A percentile compares a stretch with the other conserved stretches of the same genome.
phyloP scores from a whole-genome alignment of 2,329 filamentous ascomycete species.

The Calycina marina region DNA sequence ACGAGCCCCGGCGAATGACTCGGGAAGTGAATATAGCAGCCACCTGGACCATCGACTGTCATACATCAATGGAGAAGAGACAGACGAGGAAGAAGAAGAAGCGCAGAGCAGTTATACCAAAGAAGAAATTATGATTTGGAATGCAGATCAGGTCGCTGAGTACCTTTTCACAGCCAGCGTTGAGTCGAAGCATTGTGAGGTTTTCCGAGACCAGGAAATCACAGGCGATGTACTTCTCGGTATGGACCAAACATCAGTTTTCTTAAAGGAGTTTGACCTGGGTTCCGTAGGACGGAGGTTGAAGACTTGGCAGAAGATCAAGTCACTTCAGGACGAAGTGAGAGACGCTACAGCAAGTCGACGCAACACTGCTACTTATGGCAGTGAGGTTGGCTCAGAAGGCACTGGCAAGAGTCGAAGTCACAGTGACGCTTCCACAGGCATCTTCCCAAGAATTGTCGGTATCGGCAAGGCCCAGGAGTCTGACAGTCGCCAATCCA shows the following conservation, averaged over 20 bases:
- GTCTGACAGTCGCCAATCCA: constrained; percentile 13
- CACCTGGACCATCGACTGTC: constrained; percentile 64
- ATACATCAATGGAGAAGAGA: constrained; percentile 88
- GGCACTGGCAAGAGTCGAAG: constrained; percentile 33
- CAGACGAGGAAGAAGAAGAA: constrained; percentile 93
- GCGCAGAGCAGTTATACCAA: constrained; percentile 56
- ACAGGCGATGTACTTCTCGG: constrained; percentile 82
- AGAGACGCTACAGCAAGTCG: constrained; percentile 35
- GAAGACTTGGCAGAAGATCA: constrained; percentile 96
- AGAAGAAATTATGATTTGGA: constrained; percentile 68
- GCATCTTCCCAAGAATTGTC: constrained; percentile 18
- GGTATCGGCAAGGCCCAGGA: constrained; percentile 17
- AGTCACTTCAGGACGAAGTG: constrained; percentile 77
- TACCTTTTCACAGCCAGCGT: constrained; percentile 77
- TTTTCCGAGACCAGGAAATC: constrained; percentile 93
- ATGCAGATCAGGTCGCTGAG: constrained; percentile 68
- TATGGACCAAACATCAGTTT: constrained; percentile 90
- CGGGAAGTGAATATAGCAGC: constrained; percentile 85
- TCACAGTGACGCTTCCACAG: constrained; percentile 14
- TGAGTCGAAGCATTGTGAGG: constrained; percentile 79
- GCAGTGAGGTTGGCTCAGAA: constrained; percentile 44
- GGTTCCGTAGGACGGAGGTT: constrained; percentile 79
- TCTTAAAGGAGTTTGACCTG: constrained; percentile 89
- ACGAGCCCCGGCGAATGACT: constrained; percentile 49
- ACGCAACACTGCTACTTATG: constrained; percentile 40